These are phyloP conservation scores for Fraxinus xanthoxyloides DNA, from an alignment of 305 asterid genomes.

Conservation along the genomic window DNA sequence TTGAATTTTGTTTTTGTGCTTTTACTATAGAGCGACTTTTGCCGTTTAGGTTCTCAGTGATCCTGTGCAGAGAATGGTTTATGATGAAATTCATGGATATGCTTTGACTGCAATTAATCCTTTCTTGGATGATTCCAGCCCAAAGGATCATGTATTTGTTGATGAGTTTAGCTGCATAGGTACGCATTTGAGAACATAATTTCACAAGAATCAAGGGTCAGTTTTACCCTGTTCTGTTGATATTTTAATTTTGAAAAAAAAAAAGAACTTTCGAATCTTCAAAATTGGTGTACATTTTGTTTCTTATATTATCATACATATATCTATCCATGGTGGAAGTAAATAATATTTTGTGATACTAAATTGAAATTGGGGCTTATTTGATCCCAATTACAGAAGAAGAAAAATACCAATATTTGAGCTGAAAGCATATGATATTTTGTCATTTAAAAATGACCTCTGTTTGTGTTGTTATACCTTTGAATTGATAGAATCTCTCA, in stretches of 20 bases:
- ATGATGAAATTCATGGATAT: conserved; percentile 94
- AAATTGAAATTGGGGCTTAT: not conserved
- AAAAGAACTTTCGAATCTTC: not conserved
- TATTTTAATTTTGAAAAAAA: not conserved
- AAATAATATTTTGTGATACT: not conserved
- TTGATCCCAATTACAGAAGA: not conserved
- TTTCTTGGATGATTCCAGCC: conserved; percentile 69
- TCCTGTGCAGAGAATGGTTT: conserved; percentile 87
- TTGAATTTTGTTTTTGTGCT: not conserved
- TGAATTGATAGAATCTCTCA: conserved; percentile 10
- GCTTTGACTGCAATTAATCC: conserved; percentile 84
- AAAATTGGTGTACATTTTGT: not conserved
- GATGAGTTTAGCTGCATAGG: conserved; percentile 99
- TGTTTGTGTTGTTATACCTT: not conserved
- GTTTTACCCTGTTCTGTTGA: not conserved
- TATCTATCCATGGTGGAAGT: not conserved
- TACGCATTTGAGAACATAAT: conserved; percentile 17
- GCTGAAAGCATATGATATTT: not conserved
- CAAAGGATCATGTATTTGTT: conserved; percentile 81
- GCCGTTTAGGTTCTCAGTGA: conserved; percentile 85
- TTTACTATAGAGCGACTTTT: conserved; percentile 24
- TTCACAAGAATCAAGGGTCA: not conserved
- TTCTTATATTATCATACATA: not conserved
- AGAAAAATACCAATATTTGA: not conserved
- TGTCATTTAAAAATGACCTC: not conserved